These are phyloP conservation scores for Sarcodon sp. DNA, from an alignment of 768 basidiomycete genomes.

Conservation along the genomic window DNA sequence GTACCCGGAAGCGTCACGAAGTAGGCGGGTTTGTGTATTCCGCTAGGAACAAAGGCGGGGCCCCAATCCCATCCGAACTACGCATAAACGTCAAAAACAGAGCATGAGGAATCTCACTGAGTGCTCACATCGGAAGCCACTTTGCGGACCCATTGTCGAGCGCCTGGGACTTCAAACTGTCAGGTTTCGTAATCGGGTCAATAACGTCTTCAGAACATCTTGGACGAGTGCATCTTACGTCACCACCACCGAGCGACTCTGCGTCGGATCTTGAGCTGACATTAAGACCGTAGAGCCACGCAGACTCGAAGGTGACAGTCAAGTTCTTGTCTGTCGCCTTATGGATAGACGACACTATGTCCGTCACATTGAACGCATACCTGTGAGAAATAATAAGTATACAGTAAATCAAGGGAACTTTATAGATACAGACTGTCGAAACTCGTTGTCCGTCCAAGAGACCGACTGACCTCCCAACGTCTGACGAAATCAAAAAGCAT, in stretches of 20 bases:
- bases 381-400: no score
- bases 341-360: constrained; percentile 19
- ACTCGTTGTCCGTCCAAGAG: constrained; percentile 47
- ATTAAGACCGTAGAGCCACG: constrained; percentile 39
- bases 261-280: constrained; percentile 35
- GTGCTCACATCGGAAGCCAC: no score
- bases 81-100: no score
- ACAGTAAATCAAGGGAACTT: no score
- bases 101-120: no score
- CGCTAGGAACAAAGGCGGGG: constrained; percentile 43
- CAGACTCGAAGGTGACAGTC: constrained; percentile 39
- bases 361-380: constrained; percentile 29
- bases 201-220: no score
- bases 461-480: constrained; percentile 37
- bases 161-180: no score
- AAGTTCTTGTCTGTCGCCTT: constrained; percentile 25
- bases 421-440: constrained; percentile 29
- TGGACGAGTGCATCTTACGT: constrained; percentile 11
- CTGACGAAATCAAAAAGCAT: constrained; percentile 14
- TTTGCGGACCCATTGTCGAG: no score
- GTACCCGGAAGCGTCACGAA: constrained; percentile 26
- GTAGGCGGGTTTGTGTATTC: constrained; percentile 43
- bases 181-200: no score
- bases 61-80: constrained; percentile 53
- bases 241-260: constrained; percentile 25